Conservation (phyloP, 208 protist species). For the Porcisia hertigi region DNA sequence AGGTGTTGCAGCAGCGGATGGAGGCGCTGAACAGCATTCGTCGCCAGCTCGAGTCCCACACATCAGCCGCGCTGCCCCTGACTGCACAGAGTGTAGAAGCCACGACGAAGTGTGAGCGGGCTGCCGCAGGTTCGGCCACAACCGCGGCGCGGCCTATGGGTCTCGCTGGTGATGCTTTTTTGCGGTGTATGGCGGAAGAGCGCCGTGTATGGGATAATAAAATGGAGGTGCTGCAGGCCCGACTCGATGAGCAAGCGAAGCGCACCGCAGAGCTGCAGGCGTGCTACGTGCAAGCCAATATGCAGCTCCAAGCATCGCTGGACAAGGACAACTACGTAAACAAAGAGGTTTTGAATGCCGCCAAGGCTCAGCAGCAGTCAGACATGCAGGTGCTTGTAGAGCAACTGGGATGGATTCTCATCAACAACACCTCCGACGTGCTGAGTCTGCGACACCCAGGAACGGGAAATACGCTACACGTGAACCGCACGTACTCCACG, state of each 20-base stretch:
- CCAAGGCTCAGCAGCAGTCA: constrained; percentile 20
- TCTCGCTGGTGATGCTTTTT: constrained; percentile 4
- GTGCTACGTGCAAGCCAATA: constrained; percentile 21
- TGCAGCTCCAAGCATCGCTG: constrained; percentile 15
- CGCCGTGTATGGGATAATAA: constrained; percentile 4
- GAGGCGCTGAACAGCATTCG: constrained; percentile 10
- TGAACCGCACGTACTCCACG: constrained; percentile 24
- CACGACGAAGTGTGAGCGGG: not conserved
- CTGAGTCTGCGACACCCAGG: constrained; percentile 27
- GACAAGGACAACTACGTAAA: constrained; percentile 23
- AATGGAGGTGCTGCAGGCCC: constrained; percentile 4
- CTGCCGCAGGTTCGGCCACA: not conserved
- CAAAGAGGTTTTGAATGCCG: constrained; percentile 14
- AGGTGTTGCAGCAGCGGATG: constrained; percentile 29
- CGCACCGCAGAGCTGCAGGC: constrained; percentile 16
- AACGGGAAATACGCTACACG: constrained; percentile 23
- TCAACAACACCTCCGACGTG: constrained; percentile 29
- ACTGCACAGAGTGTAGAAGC: not conserved
- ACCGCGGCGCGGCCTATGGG: constrained; percentile 11
- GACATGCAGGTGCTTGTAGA: constrained; percentile 11
- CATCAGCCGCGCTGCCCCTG: not conserved
- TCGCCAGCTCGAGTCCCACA: constrained; percentile 5
- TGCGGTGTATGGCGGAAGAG: constrained; percentile 14
- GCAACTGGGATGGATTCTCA: constrained; percentile 26
- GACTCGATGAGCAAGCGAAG: constrained; percentile 1